Evolutionary conservation across 2,329 filamentous ascomycete species (phyloP), one percentile per base, ranked within the genome.

Genomic region (Pestalotiopsis sp.): DNA sequence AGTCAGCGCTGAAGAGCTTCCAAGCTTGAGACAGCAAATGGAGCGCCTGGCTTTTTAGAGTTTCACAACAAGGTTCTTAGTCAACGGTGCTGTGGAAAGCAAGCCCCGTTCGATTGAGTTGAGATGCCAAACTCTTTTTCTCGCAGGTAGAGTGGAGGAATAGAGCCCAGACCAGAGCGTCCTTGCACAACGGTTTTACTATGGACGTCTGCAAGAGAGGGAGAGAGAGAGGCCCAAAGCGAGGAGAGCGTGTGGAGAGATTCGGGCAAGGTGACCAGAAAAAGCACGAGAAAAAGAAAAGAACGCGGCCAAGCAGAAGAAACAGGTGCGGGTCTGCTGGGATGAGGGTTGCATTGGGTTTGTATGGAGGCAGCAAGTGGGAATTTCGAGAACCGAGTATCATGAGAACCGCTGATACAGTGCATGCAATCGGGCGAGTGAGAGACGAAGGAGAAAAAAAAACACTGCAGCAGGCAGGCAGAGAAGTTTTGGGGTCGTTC

Each of bases 1-100:
- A 74, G 73, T 79, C 74, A 76, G 76, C 75, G 73, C 70, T 69
- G 60, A 30, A 30, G 30, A 39, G 26, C 30, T 60, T 35, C 17
- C 17, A 52, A 58, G 26, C 56, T 58, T 58, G 22, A 58, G 56
- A 58, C 56, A 26, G n/a, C 17, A n/a, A 22, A 58, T 58, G 56
- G 56, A 58, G 56, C 14, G 11, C 38, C 38, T 66, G 56, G 71
- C 68, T 73, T 70, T 30, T 78, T 65, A 71, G 73, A 68, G 64
- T 66, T 66, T 64, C 64, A 66, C 58, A 59, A 64, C 65, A 61
- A 57, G 64, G 63, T 65, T 65, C 17, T 44, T n/a, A 55, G 26
- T 22, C 40, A 66, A 66, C 64, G 64, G 64, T 55, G 63, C 63
- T 35, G 26, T 52, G 63, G 40, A 20, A 44, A 44, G 22, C 63